A percentile compares a stretch with the other conserved stretches of the same genome.
phyloP scores from a whole-genome alignment of 768 basidiomycete species.

The Artomyces pyxidatus region DNA sequence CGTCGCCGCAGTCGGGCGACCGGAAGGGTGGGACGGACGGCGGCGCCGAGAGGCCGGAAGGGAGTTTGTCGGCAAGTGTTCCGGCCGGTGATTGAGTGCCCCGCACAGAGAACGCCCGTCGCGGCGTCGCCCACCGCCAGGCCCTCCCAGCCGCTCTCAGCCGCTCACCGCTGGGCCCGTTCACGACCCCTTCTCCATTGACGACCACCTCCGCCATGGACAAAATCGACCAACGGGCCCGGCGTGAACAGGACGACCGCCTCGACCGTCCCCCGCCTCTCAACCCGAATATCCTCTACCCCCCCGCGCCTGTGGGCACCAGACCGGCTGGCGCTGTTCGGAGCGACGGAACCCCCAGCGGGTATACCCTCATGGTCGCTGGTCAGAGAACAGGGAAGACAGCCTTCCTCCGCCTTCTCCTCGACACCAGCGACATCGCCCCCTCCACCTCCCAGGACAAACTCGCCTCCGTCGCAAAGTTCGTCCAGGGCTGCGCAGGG shows the following conservation, averaged over 20 bases:
- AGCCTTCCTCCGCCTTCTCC: conserved; percentile 75
- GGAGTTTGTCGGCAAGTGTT: conserved; percentile 10
- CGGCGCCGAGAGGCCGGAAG: conserved; percentile 13
- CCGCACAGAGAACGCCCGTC: too few species aligned
- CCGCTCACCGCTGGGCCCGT: conserved; percentile 21
- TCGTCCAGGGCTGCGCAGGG: conserved; percentile 65
- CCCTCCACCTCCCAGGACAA: conserved; percentile 60
- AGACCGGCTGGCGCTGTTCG: too few species aligned
- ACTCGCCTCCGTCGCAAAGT: conserved; percentile 72
- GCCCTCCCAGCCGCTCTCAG: conserved; percentile 48
- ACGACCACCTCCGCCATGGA: conserved; percentile 65
- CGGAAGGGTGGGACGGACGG: conserved; percentile 7
- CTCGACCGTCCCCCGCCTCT: conserved; percentile 15
- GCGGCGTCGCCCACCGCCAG: too few species aligned
- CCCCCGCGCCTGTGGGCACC: conserved; percentile 21
- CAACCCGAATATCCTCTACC: conserved; percentile 17
- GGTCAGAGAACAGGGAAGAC: conserved; percentile 82
- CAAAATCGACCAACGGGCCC: conserved; percentile 42
- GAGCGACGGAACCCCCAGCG: conserved; percentile 29
- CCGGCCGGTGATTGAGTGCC: conserved; percentile 17
- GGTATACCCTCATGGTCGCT: conserved; percentile 71
- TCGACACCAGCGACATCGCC: conserved; percentile 71
- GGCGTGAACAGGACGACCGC: conserved; percentile 36
- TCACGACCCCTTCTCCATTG: conserved; percentile 21
- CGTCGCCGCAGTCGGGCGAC: not conserved